Evolutionary conservation across 129 eudicot genomes (phyloP).

Genomic region (Chrysanthemum makinoi): DNA sequence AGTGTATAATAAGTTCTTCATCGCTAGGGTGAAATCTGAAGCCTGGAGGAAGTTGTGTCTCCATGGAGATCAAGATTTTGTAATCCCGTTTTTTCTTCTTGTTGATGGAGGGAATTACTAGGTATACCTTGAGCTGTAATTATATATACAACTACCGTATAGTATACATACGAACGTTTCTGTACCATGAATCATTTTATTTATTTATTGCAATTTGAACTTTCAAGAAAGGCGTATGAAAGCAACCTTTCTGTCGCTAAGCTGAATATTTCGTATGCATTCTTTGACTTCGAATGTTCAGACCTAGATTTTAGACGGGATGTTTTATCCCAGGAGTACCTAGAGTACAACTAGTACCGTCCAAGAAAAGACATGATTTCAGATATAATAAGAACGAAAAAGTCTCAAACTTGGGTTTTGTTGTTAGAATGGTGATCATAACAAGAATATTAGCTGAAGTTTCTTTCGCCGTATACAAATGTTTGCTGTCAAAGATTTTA

Average conservation of each 20-base stretch:
- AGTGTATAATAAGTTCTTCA: constrained; percentile 52
- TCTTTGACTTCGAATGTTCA: constrained; percentile 10
- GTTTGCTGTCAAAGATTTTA: neutral
- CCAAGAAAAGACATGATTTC: neutral
- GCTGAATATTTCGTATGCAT: constrained; percentile 1
- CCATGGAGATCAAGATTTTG: constrained; percentile 29
- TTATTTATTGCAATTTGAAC: neutral
- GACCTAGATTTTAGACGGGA: constrained; percentile 16
- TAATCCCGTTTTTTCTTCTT: constrained; percentile 12
- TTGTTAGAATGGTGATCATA: neutral
- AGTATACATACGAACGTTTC: neutral
- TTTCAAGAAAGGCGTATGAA: constrained; percentile 24
- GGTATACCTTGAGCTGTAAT: constrained; percentile 13
- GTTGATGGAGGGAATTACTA: constrained; percentile 36
- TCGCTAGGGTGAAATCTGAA: constrained; percentile 53
- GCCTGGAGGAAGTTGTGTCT: constrained; percentile 44
- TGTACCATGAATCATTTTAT: neutral
- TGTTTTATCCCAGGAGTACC: constrained; percentile 15
- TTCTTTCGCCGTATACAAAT: no score
- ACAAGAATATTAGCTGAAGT: neutral
- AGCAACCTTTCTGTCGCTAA: constrained; percentile 27
- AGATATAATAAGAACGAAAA: neutral
- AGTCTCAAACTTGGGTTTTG: neutral
- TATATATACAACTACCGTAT: constrained; percentile 15
- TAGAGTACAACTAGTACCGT: constrained; percentile 20